A percentile compares a stretch with the other conserved stretches of the same genome.
These are phyloP conservation scores for Pyrus communis DNA, from an alignment of 306 rosid species.

Conservation along the genomic window DNA sequence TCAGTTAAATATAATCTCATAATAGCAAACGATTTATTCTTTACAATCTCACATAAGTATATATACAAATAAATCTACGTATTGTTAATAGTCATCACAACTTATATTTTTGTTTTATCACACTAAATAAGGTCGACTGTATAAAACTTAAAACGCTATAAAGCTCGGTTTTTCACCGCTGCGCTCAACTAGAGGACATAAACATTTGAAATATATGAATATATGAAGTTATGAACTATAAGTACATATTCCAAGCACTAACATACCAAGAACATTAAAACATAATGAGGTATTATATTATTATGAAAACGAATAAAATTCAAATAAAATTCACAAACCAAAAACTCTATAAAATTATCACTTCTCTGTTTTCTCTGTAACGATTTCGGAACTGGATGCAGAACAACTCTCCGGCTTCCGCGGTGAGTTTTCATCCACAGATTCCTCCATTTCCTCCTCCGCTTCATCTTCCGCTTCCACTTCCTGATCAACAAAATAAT, in stretches of 20 bases:
- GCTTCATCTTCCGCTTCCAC: slow-evolving; percentile 31
- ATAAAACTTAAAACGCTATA: no score
- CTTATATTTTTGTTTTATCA: no score
- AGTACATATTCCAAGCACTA: no score
- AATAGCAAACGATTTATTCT: no score
- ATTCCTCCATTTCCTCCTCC: slow-evolving; percentile 29
- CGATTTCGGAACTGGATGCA: slow-evolving; percentile 29
- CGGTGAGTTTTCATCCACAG: slow-evolving; percentile 34
- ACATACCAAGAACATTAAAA: neutral
- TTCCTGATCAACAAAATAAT: slow-evolving; percentile 18
- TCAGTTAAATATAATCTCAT: no score
- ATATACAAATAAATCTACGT: no score
- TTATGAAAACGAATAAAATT: no score
- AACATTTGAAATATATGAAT: no score
- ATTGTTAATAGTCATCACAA: no score
- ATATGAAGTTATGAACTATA: no score
- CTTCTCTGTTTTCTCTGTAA: slow-evolving; percentile 3
- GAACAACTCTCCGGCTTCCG: slow-evolving; percentile 42
- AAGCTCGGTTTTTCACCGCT: rapidly evolving
- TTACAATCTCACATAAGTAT: no score
- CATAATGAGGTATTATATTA: slow-evolving; percentile 54
- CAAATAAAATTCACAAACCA: neutral
- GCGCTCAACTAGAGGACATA: no score
- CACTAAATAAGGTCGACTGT: rapidly evolving
- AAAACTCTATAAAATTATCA: neutral